Conservation (phyloP, 2,329 filamentous ascomycete species). For the Sporothrix euskadiensis region DNA sequence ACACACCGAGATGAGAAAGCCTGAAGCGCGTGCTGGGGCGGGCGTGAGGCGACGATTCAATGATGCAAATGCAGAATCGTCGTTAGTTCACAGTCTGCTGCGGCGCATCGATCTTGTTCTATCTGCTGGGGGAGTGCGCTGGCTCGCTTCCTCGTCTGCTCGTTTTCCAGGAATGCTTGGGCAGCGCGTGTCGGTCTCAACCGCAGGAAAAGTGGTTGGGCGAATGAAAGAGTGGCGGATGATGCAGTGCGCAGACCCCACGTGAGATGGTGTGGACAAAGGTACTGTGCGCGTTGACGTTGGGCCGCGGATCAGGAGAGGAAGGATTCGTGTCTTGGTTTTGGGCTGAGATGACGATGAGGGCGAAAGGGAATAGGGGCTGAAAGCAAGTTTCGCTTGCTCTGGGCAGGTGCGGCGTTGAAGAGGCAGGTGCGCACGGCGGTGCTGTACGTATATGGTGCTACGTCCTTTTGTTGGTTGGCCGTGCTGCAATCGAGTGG, state of each 20-base stretch:
- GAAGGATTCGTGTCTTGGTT: neutral
- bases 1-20: neutral
- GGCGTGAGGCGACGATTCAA: neutral
- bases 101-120: neutral
- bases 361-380: neutral
- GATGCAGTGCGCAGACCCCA: slow-evolving; percentile 5
- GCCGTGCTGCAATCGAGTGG: neutral
- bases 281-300: neutral
- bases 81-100: neutral
- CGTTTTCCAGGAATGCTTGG: neutral
- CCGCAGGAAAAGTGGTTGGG: neutral
- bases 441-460: neutral
- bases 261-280: slow-evolving; percentile 13
- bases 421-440: neutral
- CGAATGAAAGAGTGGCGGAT: neutral
- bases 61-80: neutral
- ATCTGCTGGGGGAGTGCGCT: neutral
- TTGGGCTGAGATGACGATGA: slow-evolving; percentile 3
- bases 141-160: neutral
- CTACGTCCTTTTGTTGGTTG: neutral
- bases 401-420: neutral
- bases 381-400: neutral
- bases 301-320: neutral
- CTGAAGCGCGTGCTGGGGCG: neutral
- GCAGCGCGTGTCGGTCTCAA: neutral